phyloP scores from a whole-genome alignment of 352 stramenopile genomes.

The Elongisporangium anandrum region DNA sequence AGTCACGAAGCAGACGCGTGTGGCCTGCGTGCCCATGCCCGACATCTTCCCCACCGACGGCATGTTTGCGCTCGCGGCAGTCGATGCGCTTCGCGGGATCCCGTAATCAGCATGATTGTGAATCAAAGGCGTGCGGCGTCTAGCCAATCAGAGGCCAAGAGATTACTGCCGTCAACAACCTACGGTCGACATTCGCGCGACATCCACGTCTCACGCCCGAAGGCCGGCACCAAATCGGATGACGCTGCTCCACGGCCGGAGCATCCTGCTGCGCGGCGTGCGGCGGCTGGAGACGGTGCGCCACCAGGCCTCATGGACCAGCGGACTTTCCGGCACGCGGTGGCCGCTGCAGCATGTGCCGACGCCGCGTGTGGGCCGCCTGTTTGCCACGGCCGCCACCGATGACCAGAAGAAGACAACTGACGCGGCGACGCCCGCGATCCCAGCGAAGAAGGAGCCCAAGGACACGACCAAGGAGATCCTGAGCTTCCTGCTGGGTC shows the following conservation, averaged over 20 bases:
- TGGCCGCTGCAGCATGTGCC: conserved; percentile 10
- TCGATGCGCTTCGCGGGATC: conserved; percentile 3
- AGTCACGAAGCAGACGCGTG: not conserved
- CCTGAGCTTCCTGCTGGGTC: conserved; percentile 48
- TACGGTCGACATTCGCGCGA: conserved; percentile 6
- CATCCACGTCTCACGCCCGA: too few species aligned
- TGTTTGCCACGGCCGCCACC: conserved; percentile 24
- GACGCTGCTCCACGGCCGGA: conserved; percentile 36
- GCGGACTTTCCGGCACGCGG: conserved; percentile 2
- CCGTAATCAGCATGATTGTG: not conserved
- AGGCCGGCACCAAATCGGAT: conserved; percentile 12
- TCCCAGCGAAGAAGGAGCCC: conserved; percentile 1
- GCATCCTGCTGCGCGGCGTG: conserved; percentile 32
- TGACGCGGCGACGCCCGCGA: not conserved
- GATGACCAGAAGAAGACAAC: conserved; percentile 14
- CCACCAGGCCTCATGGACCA: not conserved
- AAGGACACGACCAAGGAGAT: conserved; percentile 52
- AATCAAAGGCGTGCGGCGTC: not conserved
- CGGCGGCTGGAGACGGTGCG: conserved; percentile 20
- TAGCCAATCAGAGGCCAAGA: not conserved
- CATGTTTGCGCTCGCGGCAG: conserved; percentile 15
- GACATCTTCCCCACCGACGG: conserved; percentile 10
- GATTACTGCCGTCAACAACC: not conserved
- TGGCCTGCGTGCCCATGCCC: not conserved
- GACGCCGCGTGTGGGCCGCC: conserved; percentile 4